These are phyloP conservation scores for Rhizomucor pusillus DNA, from an alignment of 371 early-diverging fungal species.

Conservation along the genomic window DNA sequence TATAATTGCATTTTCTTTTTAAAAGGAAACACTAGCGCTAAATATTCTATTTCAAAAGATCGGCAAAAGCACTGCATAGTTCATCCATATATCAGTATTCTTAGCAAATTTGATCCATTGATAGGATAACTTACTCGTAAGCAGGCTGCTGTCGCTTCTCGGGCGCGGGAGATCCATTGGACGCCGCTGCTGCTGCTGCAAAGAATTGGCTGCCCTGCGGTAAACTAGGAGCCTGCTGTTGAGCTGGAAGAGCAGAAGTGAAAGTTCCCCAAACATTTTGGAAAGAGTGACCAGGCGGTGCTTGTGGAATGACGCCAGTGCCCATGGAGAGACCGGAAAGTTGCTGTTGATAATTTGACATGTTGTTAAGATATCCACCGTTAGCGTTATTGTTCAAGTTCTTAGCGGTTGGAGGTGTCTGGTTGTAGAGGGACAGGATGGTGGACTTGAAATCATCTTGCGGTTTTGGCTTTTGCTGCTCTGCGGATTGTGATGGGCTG, in stretches of 20 bases:
- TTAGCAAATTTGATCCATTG: too few relatives aligned
- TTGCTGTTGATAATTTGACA: slow-evolving; percentile 33
- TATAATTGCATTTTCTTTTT: too few relatives aligned
- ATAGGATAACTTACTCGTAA: slow-evolving; percentile 19
- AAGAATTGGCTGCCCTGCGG: slow-evolving; percentile 49
- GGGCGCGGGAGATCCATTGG: slow-evolving; percentile 1
- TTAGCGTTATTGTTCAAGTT: slow-evolving; percentile 7
- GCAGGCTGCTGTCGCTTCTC: slow-evolving; percentile 11
- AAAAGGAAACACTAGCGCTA: too few relatives aligned
- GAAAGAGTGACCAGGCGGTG: slow-evolving; percentile 12
- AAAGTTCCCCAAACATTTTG: slow-evolving; percentile 25
- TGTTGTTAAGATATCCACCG: slow-evolving; percentile 19
- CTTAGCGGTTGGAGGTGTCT: slow-evolving; percentile 8
- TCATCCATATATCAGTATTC: neutral
- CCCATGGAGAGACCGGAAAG: slow-evolving; percentile 34
- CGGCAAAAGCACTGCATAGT: slow-evolving; percentile 38
- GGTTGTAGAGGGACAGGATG: slow-evolving; percentile 54
- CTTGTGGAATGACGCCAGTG: slow-evolving; percentile 19
- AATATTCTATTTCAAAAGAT: slow-evolving; percentile 35
- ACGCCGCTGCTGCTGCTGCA: slow-evolving; percentile 4
- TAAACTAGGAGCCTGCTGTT: slow-evolving; percentile 16
- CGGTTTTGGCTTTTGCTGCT: slow-evolving; percentile 14
- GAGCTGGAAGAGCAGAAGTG: slow-evolving; percentile 9
- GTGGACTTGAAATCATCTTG: slow-evolving; percentile 51
- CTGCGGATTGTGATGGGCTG: neutral